Conservation (phyloP, 352 stramenopile genomes). For the Globisporangium parvum region DNA sequence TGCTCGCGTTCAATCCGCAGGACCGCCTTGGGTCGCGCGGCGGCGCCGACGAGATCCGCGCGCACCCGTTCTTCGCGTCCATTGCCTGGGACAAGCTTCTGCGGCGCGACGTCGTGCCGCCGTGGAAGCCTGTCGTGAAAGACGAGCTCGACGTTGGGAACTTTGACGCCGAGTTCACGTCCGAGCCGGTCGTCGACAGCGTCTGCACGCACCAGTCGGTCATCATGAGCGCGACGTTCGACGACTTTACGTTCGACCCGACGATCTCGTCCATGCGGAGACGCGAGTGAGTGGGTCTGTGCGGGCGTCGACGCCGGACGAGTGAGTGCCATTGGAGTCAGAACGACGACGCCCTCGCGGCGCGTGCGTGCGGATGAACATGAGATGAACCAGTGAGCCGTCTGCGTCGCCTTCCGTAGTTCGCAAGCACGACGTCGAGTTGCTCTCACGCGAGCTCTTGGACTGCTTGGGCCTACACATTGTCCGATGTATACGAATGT, state of each 20-base stretch:
- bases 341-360: too few relatives aligned
- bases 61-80: constrained; percentile 85
- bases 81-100: constrained; percentile 82
- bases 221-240: constrained; percentile 52
- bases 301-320: too few relatives aligned
- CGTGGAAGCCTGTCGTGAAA: constrained; percentile 58
- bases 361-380: too few relatives aligned
- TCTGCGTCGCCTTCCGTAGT: too few relatives aligned
- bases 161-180: constrained; percentile 74
- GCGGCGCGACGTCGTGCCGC: constrained; percentile 42
- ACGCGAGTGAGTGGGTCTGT: constrained; percentile 2
- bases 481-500: too few relatives aligned
- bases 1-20: constrained; percentile 72
- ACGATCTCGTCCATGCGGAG: constrained; percentile 48
- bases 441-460: too few relatives aligned
- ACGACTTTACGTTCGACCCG: constrained; percentile 74
- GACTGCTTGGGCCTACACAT: too few relatives aligned
- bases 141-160: constrained; percentile 75
- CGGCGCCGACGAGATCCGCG: constrained; percentile 45
- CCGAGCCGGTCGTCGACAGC: constrained; percentile 66
- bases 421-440: too few relatives aligned
- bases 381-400: too few relatives aligned
- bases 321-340: too few relatives aligned
- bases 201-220: constrained; percentile 64
- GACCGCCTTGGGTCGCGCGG: constrained; percentile 58